Conservation (phyloP, 108 stramenopile species). For the Skeletonema tropicum region DNA sequence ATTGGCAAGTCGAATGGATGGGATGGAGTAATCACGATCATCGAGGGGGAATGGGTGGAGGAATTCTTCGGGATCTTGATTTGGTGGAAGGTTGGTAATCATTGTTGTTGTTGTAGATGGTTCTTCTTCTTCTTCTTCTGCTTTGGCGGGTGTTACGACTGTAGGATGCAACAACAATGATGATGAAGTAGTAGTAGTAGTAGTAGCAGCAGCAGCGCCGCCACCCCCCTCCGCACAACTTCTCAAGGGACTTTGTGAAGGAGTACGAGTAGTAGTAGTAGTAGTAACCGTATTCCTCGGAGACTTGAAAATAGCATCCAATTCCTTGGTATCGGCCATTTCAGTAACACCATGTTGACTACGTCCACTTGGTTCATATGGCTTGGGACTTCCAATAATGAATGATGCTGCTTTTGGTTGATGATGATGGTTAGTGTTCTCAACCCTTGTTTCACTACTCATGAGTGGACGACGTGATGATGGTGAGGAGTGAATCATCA, state of each 20-base stretch:
- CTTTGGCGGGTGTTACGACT: slow-evolving; percentile 1
- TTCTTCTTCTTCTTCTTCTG: not conserved
- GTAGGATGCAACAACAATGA: not conserved
- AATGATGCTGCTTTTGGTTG: not conserved
- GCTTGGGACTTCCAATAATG: not conserved
- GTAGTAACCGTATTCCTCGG: not conserved
- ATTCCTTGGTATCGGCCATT: slow-evolving; percentile 38
- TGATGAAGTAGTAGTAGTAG: too few relatives aligned
- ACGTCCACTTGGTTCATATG: slow-evolving; percentile 18
- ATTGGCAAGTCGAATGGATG: slow-evolving; percentile 53
- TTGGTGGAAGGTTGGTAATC: slow-evolving; percentile 3
- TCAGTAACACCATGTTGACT: slow-evolving; percentile 37
- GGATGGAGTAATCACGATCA: slow-evolving; percentile 51
- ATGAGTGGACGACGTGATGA: too few relatives aligned
- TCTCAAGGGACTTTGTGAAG: not conserved
- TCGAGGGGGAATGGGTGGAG: slow-evolving; percentile 34
- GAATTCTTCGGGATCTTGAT: not conserved
- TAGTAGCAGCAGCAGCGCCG: too few relatives aligned
- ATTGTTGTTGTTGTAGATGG: not conserved
- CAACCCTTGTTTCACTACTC: too few relatives aligned
- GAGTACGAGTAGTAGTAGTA: not conserved
- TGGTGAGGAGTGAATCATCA: slow-evolving; percentile 2
- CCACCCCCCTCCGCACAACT: too few relatives aligned
- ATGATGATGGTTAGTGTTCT: too few relatives aligned
- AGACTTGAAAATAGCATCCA: slow-evolving; percentile 50